Evolutionary conservation across 2,329 filamentous ascomycete species (phyloP).

Genomic region (Neonectria hederae): DNA sequence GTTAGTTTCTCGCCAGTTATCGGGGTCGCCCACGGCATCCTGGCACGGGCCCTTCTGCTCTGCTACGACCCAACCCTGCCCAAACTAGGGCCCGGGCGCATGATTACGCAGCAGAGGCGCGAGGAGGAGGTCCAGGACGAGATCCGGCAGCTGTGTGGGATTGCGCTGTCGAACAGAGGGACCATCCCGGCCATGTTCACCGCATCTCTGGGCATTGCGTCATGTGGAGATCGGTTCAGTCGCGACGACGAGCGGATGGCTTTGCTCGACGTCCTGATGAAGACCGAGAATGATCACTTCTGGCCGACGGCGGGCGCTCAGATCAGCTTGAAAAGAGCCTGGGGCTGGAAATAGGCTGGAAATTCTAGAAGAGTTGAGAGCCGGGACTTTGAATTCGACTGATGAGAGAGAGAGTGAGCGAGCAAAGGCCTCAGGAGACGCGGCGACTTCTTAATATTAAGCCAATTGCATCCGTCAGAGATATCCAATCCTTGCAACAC

Average conservation of each 20-base stretch:
- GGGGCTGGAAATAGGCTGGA: constrained; percentile 53
- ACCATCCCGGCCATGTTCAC: constrained; percentile 66
- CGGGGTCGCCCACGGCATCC: constrained; percentile 67
- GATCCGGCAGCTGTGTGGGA: constrained; percentile 66
- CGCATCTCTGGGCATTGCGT: constrained; percentile 63
- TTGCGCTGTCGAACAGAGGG: constrained; percentile 64
- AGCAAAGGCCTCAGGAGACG: neutral
- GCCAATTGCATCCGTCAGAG: neutral
- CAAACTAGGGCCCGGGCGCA: constrained; percentile 53
- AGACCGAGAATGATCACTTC: constrained; percentile 60
- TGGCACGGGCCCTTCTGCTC: constrained; percentile 65
- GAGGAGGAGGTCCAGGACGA: constrained; percentile 57
- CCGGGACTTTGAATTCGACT: too few relatives aligned
- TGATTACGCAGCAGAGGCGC: constrained; percentile 39
- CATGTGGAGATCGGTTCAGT: constrained; percentile 60
- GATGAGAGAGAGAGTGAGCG: neutral
- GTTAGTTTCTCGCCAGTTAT: constrained; percentile 54
- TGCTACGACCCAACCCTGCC: constrained; percentile 65
- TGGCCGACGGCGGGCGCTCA: constrained; percentile 62
- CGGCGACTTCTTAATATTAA: neutral
- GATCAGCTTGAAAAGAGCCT: constrained; percentile 57
- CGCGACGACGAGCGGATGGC: constrained; percentile 58
- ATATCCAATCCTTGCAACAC: constrained; percentile 1
- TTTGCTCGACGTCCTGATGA: constrained; percentile 56
- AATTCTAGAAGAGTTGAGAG: neutral